phyloP scores from a whole-genome alignment of 2,329 filamentous ascomycete species.

The Penicillium psychrosexuale region DNA sequence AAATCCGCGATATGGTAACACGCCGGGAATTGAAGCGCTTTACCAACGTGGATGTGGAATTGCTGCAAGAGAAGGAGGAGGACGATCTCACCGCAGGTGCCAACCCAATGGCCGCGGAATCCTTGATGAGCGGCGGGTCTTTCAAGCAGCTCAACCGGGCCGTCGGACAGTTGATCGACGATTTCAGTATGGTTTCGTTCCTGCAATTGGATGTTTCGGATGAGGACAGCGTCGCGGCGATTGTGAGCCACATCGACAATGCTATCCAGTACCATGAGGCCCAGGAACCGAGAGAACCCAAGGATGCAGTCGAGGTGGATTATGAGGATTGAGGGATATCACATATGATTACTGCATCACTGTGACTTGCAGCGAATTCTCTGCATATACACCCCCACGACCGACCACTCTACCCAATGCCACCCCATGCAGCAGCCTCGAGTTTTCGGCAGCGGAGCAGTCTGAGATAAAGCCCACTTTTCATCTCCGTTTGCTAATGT shows the following conservation, averaged over 20 bases:
- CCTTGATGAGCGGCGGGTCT: constrained; percentile 74
- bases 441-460: background rate
- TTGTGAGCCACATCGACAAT: constrained; percentile 91
- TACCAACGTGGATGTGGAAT: constrained; percentile 75
- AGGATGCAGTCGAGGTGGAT: constrained; percentile 59
- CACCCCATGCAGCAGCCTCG: background rate
- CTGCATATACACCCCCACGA: background rate
- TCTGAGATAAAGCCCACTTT: background rate
- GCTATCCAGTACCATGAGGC: constrained; percentile 91
- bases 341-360: background rate
- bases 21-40: constrained; percentile 88
- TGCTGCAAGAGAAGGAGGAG: constrained; percentile 66
- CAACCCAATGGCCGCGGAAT: constrained; percentile 64
- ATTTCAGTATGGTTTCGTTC: constrained; percentile 97
- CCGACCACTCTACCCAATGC: background rate
- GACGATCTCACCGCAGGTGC: constrained; percentile 53
- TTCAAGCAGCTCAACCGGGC: constrained; percentile 83
- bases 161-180: constrained; percentile 88
- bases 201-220: constrained; percentile 84
- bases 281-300: constrained; percentile 82
- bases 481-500: background rate
- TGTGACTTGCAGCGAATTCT: background rate
- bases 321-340: constrained; percentile 42
- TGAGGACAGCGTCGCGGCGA: constrained; percentile 81
- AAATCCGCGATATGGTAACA: constrained; percentile 83